Evolutionary conservation across 805 yeast genomes (phyloP).

Genomic region (Pichia paraexigua): DNA sequence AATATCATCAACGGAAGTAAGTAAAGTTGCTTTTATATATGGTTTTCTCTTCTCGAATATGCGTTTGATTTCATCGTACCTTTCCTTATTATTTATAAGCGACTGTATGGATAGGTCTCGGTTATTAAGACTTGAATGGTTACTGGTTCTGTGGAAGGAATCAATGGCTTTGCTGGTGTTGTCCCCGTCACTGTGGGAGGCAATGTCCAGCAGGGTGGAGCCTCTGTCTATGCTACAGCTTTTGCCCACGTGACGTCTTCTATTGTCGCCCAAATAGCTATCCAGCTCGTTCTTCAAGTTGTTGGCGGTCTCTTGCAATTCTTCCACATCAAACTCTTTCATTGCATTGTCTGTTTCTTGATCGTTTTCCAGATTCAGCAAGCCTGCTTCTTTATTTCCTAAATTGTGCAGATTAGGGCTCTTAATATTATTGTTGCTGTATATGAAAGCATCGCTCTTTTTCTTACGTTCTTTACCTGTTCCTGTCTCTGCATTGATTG

Average conservation of each 20-base stretch:
- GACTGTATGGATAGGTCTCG: background rate
- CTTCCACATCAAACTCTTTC: constrained; percentile 6
- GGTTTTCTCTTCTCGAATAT: constrained; percentile 14
- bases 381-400: background rate
- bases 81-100: constrained; percentile 3
- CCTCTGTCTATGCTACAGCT: no score
- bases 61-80: constrained; percentile 7
- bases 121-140: background rate
- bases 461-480: background rate
- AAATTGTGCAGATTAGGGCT: no score
- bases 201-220: background rate
- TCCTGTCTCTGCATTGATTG: background rate
- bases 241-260: no score
- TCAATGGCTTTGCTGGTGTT: background rate
- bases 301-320: background rate
- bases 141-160: background rate
- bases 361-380: background rate
- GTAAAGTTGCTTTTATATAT: constrained; percentile 11
- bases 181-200: background rate
- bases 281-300: background rate
- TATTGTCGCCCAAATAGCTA: background rate
- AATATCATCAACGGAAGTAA: constrained; percentile 10
- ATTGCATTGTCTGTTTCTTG: background rate
- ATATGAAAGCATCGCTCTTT: background rate
- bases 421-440: no score